Base-by-base conservation (phyloP, 106 monocot species). In the Dendrobium nobile region DNA sequence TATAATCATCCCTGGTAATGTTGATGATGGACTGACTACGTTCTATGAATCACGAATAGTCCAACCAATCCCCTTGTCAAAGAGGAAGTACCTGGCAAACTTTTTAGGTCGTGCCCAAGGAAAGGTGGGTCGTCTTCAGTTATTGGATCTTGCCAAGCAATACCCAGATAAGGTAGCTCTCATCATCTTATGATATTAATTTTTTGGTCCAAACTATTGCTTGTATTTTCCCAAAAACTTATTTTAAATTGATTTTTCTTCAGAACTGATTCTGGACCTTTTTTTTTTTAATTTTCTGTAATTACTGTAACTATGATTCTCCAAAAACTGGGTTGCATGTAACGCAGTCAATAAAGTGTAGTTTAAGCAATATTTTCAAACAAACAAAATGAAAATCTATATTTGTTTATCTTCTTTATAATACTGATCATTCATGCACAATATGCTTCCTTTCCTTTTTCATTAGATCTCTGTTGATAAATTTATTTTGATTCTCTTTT, bases 1-100 rank as follows among this genome's bases (percentile, higher is more conserved):
- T 84, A 93, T 99, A 70, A 93, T 99, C 47, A 93, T 99, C 44
- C 98, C 98, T 79, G 98, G 98, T 17, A 95, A 99, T 90, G 95
- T 99, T 74, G 95, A 99, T 79, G 98, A 99, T 90, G 87, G 85
- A 33, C 88, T 99, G 89, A 95, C 91, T 42, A 82, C 78, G 72
- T 67, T 83, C 73, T 65, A 79, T 82, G 90, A 85, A 4, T 81
- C 90, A 28, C 56, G 82, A 31, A 47, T 82, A 9, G 91, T 95
- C 24, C 77, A 86, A 83, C 98, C 98, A 72, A 75, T 95, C 59
- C 92, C 98, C 41, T 85, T 99, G 74, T 90, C 92, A 70, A 91
- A 87, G 73, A 93, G 98, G 82, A 95, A 92, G 77, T 90, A 95
- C 56, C 74, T 95, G 80, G 98, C 98, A 45, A 99, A 93, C 56